Conservation (phyloP, 2,329 filamentous ascomycete genomes). For the Botrytis byssoidea region DNA sequence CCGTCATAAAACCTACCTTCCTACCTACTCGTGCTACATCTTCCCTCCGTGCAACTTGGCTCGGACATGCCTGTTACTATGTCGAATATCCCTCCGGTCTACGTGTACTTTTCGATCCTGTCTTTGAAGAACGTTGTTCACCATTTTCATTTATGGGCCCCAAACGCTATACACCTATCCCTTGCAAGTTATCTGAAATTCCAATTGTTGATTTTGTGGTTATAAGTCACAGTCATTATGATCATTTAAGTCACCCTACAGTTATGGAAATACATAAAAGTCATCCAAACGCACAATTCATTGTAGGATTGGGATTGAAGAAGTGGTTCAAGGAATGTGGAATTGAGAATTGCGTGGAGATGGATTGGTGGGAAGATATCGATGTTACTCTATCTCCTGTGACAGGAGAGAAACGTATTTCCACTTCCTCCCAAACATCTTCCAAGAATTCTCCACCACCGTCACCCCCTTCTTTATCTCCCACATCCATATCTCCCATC, state of each 20-base stretch:
- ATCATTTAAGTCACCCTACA: conserved; percentile 79
- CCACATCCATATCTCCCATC: conserved; percentile 49
- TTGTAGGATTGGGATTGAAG: conserved; percentile 80
- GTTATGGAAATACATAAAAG: conserved; percentile 67
- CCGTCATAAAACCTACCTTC: conserved; percentile 59
- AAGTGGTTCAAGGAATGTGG: conserved; percentile 74
- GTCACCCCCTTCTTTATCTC: conserved; percentile 11
- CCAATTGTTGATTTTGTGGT: conserved; percentile 68
- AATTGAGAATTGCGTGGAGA: conserved; percentile 75
- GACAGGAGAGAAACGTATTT: conserved; percentile 35
- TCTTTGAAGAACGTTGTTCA: conserved; percentile 84
- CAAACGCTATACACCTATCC: conserved; percentile 73
- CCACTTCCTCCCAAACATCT: conserved; percentile 35
- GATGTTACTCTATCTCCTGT: conserved; percentile 62
- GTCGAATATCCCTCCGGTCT: conserved; percentile 85
- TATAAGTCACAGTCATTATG: conserved; percentile 70
- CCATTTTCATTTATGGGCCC: conserved; percentile 70
- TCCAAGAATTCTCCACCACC: conserved; percentile 30
- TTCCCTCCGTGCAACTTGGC: conserved; percentile 83
- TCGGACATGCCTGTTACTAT: conserved; percentile 92
- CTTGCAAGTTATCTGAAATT: conserved; percentile 75
- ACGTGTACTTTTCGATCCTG: conserved; percentile 88
- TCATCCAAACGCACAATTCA: conserved; percentile 81
- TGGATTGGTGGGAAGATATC: conserved; percentile 93
- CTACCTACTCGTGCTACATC: conserved; percentile 49